Base-by-base conservation (phyloP, 169 alveolate species). In the Plasmodium chabaudi region DNA sequence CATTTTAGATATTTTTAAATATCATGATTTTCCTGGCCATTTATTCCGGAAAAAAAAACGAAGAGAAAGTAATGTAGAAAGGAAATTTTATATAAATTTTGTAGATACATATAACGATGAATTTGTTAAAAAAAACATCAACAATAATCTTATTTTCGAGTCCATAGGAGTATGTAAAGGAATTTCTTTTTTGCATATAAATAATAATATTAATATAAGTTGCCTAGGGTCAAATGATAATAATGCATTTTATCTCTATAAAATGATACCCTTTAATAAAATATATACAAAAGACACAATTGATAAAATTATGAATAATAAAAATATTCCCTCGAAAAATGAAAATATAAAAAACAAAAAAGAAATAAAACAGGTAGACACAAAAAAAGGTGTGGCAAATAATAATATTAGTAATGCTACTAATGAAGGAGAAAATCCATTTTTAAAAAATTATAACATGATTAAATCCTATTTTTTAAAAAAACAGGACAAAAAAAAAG, bases 161-260 rank as follows among this genome's bases (percentile, higher is more conserved):
- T 71, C 91, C 12, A 86, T 86, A 70, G 91, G 87, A 34, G 75
- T 86, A 60, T 86, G 91, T 70, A 86, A 69, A 70, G 91, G 91
- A 9, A 55, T 86, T 46, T 86, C 91, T 53, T 86, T 70, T 86
- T 71, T 86, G 55, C 56, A 71, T 25, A 60, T 86, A 57, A 59
- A 69, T 21, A 59, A 86, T 59, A 69, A 86, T 53, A 86, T 86
- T 53, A 86, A 86, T 49, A 64, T 86, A 39, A 86, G 60, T 51
- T 86, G 91, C 49, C 17, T 86, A 86, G 91, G 91, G 2, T 27
- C 60, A 61, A 56, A 86, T 13, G 79, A 86, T 55, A 61, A 71
- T 53, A 82, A 82, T 65, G 73, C 91, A 13, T 86, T 86, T 86
- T 86, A 86, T 70, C 71, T 70, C 71, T 86, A 86, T 44, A 86